Percentiles rank a stretch among this genome's conserved stretches.
Conservation (phyloP, 306 rosid genomes). For the Trichosanthes truncata region DNA sequence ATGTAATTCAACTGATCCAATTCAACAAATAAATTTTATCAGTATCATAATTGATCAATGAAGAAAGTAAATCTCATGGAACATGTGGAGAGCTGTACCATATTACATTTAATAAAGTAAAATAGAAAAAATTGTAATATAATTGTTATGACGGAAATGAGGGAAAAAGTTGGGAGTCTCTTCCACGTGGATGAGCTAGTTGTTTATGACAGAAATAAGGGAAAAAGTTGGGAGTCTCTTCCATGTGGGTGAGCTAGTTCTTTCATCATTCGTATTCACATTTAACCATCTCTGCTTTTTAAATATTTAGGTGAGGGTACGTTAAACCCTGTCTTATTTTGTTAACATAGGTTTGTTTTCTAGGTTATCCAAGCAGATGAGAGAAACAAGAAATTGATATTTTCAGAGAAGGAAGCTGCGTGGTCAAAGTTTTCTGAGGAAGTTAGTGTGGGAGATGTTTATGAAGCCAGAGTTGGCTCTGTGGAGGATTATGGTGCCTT, state of each 20-base stretch:
- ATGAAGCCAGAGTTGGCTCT: constrained; percentile 60
- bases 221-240: background rate
- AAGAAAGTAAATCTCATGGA: background rate
- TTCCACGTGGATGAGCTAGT: background rate
- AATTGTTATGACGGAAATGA: background rate
- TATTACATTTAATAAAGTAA: background rate
- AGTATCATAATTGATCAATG: too few relatives aligned
- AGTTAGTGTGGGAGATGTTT: constrained; percentile 61
- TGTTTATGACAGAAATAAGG: background rate
- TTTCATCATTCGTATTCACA: background rate
- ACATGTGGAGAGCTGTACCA: background rate
- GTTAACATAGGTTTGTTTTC: constrained; percentile 9
- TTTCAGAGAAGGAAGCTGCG: constrained; percentile 84
- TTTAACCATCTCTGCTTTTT: background rate
- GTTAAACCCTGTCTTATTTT: background rate
- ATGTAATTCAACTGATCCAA: background rate
- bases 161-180: background rate
- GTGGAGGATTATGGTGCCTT: constrained; percentile 87
- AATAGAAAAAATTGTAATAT: background rate
- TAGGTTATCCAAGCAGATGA: constrained; percentile 83
- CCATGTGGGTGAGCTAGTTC: background rate
- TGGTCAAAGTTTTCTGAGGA: constrained; percentile 59
- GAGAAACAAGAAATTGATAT: constrained; percentile 47
- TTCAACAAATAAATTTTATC: background rate
- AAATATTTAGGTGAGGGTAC: background rate